These are phyloP conservation scores for Verticillium nonalfalfae DNA, from an alignment of 2,329 filamentous ascomycete genomes.

Conservation along the genomic window DNA sequence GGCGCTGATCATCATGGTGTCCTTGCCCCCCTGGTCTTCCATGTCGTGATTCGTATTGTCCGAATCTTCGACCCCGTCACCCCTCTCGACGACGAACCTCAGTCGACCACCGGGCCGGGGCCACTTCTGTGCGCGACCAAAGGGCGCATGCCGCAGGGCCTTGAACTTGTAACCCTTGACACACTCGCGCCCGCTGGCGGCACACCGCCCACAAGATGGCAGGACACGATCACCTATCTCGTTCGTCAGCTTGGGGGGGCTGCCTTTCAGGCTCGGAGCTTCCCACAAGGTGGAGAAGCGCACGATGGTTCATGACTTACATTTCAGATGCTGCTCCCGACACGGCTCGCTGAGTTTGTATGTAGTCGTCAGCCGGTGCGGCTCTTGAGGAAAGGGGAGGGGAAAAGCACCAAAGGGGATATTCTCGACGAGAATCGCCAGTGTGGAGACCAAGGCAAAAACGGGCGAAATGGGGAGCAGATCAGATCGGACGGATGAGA, in stretches of 20 bases:
- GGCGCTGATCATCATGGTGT: not conserved
- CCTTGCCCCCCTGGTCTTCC: not conserved
- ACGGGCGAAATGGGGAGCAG: not conserved
- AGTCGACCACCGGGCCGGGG: not conserved
- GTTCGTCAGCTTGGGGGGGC: not conserved
- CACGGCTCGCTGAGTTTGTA: slow-evolving; percentile 31
- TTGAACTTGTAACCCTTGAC: slow-evolving; percentile 13
- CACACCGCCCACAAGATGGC: slow-evolving; percentile 10
- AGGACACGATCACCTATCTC: slow-evolving; percentile 7
- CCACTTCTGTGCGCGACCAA: not conserved
- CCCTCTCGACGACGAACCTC: not conserved
- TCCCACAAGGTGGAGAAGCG: not conserved
- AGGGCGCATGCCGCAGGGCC: not conserved
- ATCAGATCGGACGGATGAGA: not conserved
- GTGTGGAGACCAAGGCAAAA: not conserved
- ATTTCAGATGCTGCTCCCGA: slow-evolving; percentile 40
- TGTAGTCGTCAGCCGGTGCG: not conserved
- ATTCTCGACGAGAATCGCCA: slow-evolving; percentile 1
- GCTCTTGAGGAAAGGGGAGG: not conserved
- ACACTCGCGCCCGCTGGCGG: slow-evolving; percentile 10
- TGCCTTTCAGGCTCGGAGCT: not conserved
- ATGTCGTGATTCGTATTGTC: no score
- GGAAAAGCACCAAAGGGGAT: not conserved
- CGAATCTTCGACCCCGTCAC: not conserved
- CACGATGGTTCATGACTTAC: slow-evolving; percentile 18